Percentiles rank a stretch among this genome's conserved stretches.
These are phyloP conservation scores for Coleophoma crateriformis DNA, from an alignment of 2,329 filamentous ascomycete species.

Conservation along the genomic window DNA sequence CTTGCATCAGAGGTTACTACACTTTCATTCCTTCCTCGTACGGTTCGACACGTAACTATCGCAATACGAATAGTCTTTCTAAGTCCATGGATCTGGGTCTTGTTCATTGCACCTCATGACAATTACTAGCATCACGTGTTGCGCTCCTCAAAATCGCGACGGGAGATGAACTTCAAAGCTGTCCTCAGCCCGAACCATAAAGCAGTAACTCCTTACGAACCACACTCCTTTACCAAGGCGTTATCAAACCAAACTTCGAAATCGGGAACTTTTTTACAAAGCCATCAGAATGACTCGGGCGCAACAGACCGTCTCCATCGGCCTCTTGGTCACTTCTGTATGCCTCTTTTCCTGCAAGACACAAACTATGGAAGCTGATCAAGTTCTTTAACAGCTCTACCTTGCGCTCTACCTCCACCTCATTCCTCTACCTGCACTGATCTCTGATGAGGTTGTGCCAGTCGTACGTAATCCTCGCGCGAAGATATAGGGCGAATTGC, in stretches of 20 bases:
- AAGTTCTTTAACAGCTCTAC: conserved; percentile 61
- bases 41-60: too few species aligned
- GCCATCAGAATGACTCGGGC: conserved; percentile 78
- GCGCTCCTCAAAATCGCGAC: conserved; percentile 1
- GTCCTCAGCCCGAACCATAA: conserved; percentile 7
- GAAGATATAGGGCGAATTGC: conserved; percentile 2
- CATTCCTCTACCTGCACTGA: conserved; percentile 68
- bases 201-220: conserved; percentile 17
- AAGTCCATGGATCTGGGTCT: too few species aligned
- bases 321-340: conserved; percentile 84
- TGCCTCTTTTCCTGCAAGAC: conserved; percentile 9
- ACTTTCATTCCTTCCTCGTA: too few species aligned
- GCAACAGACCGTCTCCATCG: conserved; percentile 84
- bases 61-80: too few species aligned
- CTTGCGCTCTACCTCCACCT: conserved; percentile 80
- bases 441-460: conserved; percentile 83
- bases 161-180: conserved; percentile 10
- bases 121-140: too few species aligned
- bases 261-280: background rate
- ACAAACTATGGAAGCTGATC: conserved; percentile 6
- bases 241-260: background rate
- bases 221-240: conserved; percentile 20
- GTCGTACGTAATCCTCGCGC: conserved; percentile 56
- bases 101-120: too few species aligned
- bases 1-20: too few species aligned